Evolutionary conservation across 495 filamentous ascomycete genomes (phyloP), one percentile per base, ranked within the genome.

Genomic region (Podospora australis): DNA sequence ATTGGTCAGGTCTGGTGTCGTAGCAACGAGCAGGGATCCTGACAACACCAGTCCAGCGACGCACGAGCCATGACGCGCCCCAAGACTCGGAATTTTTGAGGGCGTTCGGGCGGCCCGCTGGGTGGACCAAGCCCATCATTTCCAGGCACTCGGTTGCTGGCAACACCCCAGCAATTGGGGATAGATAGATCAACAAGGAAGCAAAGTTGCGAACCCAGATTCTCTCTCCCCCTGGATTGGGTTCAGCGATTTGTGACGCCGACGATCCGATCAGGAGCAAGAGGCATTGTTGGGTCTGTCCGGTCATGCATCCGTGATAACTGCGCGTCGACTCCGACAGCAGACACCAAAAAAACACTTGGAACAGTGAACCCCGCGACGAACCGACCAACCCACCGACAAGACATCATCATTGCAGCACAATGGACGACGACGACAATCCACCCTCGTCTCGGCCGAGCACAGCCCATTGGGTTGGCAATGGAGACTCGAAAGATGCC

Each of bases 341-440:
- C 30, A 13, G 30, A n/a, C n/a, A n/a, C n/a, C n/a, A 14, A 36
- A 36, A 36, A 6, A 16, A 36, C 32, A 8, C 14, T 8, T 20
- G 21, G n/a, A 39, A 16, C 14, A n/a, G 10, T 8, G 36, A 19
- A 17, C 14, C 36, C 19, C 36, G 36, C 14, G 36, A 39, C 41
- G 34, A 16, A 23, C 11, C 25, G 10, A 29, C 30, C 32, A 21
- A 19, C 32, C 35, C 11, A 39, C 36, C 38, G 36, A 30, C 8
- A 3, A 21, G 19, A 40, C 23, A 14, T 22, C 44, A 24, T 43
- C 30, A 24, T 22, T 8, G 28, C 25, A 41, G 29, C 36, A 35
- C 32, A 13, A 54, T 53, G 54, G 52, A 61, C 35, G 40, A 55
- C 19, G 53, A 55, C 50, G 40, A 60, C n/a, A 43, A 55, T 28